Evolutionary conservation across 2,329 filamentous ascomycete species (phyloP).

Genomic region (Penicillium paneum): DNA sequence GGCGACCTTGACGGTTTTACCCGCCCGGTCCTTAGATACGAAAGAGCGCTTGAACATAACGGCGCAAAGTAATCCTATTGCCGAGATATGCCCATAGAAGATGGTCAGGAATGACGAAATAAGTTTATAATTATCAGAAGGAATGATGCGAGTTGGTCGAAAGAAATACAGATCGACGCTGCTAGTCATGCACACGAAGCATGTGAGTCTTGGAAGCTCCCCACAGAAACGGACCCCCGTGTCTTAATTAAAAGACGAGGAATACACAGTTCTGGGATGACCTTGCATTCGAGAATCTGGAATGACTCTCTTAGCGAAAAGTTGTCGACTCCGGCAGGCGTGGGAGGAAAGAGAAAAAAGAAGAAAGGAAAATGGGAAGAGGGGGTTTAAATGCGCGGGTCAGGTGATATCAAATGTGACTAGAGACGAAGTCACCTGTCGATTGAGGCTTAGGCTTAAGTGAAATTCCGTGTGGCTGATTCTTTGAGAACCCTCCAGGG

Average conservation of each 20-base stretch:
- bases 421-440: background rate
- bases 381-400: conserved; percentile 26
- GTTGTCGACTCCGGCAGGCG: conserved; percentile 45
- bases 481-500: background rate
- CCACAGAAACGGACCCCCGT: conserved; percentile 33
- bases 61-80: conserved; percentile 32
- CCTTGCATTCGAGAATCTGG: conserved; percentile 50
- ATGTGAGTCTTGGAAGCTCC: conserved; percentile 51
- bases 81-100: conserved; percentile 43
- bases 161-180: conserved; percentile 41
- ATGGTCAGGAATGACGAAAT: conserved; percentile 43
- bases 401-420: conserved; percentile 29
- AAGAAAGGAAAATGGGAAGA: conserved; percentile 32
- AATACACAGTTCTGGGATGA: conserved; percentile 28
- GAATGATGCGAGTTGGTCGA: conserved; percentile 40
- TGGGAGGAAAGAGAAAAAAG: conserved; percentile 49
- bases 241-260: conserved; percentile 32
- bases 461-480: conserved; percentile 7
- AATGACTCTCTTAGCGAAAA: conserved; percentile 29
- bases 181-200: conserved; percentile 53
- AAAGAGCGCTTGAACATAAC: conserved; percentile 93
- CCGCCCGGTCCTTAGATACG: conserved; percentile 77
- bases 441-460: background rate
- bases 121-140: conserved; percentile 38
- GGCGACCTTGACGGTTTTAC: conserved; percentile 76